Evolutionary conservation across 2,329 filamentous ascomycete genomes (phyloP).

Genomic region (Neodidymelliopsis sp.): DNA sequence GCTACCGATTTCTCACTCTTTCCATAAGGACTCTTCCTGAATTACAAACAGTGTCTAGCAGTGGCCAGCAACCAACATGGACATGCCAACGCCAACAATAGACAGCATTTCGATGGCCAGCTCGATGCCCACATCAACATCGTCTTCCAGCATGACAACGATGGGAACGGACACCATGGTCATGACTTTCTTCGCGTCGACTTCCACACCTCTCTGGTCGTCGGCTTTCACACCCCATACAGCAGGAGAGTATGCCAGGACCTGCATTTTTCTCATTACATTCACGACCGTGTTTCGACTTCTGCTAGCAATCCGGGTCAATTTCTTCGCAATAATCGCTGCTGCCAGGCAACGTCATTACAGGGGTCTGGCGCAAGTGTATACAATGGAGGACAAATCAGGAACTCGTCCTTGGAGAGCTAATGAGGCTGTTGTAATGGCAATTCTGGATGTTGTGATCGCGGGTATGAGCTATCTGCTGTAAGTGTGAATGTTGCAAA

Average conservation of each 20-base stretch:
- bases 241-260: conserved; percentile 77
- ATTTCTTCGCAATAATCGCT: conserved; percentile 57
- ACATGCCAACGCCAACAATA: conserved; percentile 16
- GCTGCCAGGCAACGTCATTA: conserved; percentile 66
- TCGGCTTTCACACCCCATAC: conserved; percentile 73
- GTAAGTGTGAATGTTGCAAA: conserved; percentile 63
- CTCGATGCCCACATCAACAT: conserved; percentile 19
- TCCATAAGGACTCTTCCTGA: background rate
- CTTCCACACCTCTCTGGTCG: conserved; percentile 70
- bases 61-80: conserved; percentile 3
- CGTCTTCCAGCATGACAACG: conserved; percentile 4
- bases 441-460: conserved; percentile 72
- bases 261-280: conserved; percentile 86
- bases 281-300: conserved; percentile 73
- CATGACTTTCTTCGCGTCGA: conserved; percentile 70
- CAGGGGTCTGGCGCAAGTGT: conserved; percentile 75
- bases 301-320: conserved; percentile 71
- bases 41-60: background rate
- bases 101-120: conserved; percentile 18
- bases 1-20: background rate
- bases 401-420: conserved; percentile 75
- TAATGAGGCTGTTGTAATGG: conserved; percentile 76
- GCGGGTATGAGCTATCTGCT: conserved; percentile 82
- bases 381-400: conserved; percentile 46
- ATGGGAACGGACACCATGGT: conserved; percentile 50